phyloP scores from a whole-genome alignment of 176 grass and related monocot species.

The Zoysia pacifica region DNA sequence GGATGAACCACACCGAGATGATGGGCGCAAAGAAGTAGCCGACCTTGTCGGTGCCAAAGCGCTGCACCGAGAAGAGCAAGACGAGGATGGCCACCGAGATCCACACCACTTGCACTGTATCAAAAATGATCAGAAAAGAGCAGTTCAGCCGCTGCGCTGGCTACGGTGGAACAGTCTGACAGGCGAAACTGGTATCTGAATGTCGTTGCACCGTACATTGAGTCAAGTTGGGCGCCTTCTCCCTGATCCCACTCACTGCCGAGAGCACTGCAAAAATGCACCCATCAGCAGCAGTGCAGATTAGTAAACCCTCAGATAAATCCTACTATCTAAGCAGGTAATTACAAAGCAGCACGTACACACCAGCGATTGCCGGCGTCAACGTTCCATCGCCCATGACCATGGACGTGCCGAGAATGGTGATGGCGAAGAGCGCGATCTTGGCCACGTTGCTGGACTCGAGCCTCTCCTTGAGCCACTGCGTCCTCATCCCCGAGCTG shows the following conservation, averaged over 20 bases:
- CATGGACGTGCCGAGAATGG: slow-evolving; percentile 68
- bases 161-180: not conserved
- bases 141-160: not conserved
- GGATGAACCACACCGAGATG: slow-evolving; percentile 58
- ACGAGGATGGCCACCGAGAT: slow-evolving; percentile 60
- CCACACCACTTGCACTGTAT: slow-evolving; percentile 45
- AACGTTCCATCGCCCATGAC: slow-evolving; percentile 69
- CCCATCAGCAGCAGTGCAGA: not conserved
- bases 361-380: slow-evolving; percentile 61
- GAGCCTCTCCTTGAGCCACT: slow-evolving; percentile 48
- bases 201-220: slow-evolving; percentile 24
- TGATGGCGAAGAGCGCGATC: slow-evolving; percentile 44
- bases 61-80: slow-evolving; percentile 50
- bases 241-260: slow-evolving; percentile 55
- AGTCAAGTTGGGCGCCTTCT: slow-evolving; percentile 51
- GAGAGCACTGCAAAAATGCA: slow-evolving; percentile 52
- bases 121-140: not conserved
- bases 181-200: not conserved
- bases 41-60: slow-evolving; percentile 68
- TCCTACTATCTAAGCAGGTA: not conserved
- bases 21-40: slow-evolving; percentile 67
- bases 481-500: slow-evolving; percentile 24
- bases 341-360: not conserved
- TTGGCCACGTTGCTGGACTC: slow-evolving; percentile 47
- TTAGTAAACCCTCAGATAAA: too few species aligned